These are phyloP conservation scores for Ascochyta koolunga DNA, from an alignment of 2,329 filamentous ascomycete genomes.

Conservation along the genomic window DNA sequence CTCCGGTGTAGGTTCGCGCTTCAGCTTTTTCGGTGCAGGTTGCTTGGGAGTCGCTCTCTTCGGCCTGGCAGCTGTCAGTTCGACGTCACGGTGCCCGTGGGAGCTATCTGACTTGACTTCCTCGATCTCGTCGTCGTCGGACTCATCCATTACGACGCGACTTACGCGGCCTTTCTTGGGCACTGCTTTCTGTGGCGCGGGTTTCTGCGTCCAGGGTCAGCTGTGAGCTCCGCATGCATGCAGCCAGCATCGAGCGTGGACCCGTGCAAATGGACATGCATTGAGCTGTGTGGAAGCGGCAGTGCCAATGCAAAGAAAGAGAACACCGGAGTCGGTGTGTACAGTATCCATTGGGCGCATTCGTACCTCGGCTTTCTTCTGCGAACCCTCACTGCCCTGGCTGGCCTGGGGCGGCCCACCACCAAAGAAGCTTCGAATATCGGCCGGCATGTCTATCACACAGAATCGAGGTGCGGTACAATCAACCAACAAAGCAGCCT, in stretches of 20 bases:
- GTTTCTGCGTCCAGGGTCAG: slow-evolving; percentile 26
- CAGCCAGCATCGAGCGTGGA: background rate
- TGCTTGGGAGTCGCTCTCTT: slow-evolving; percentile 61
- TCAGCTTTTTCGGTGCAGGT: slow-evolving; percentile 62
- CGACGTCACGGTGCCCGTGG: slow-evolving; percentile 1
- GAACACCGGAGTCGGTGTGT: background rate
- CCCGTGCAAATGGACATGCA: background rate
- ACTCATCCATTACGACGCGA: slow-evolving; percentile 71
- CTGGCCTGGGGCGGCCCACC: slow-evolving; percentile 70
- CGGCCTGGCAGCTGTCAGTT: slow-evolving; percentile 39
- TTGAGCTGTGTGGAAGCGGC: background rate
- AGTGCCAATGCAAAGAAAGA: background rate
- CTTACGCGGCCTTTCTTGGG: slow-evolving; percentile 51
- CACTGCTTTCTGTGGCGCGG: slow-evolving; percentile 45
- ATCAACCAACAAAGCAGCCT: background rate
- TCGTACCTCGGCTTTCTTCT: slow-evolving; percentile 44
- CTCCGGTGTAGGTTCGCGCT: slow-evolving; percentile 56
- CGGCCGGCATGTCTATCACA: slow-evolving; percentile 70
- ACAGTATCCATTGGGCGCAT: background rate
- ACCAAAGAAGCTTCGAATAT: slow-evolving; percentile 91
- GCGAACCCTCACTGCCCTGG: slow-evolving; percentile 41
- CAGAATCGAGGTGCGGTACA: background rate
- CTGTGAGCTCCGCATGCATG: background rate
- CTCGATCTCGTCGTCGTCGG: slow-evolving; percentile 66
- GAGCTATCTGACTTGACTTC: slow-evolving; percentile 38